Conservation (phyloP, 2,329 filamentous ascomycete genomes). For the Madurella fahalii region DNA sequence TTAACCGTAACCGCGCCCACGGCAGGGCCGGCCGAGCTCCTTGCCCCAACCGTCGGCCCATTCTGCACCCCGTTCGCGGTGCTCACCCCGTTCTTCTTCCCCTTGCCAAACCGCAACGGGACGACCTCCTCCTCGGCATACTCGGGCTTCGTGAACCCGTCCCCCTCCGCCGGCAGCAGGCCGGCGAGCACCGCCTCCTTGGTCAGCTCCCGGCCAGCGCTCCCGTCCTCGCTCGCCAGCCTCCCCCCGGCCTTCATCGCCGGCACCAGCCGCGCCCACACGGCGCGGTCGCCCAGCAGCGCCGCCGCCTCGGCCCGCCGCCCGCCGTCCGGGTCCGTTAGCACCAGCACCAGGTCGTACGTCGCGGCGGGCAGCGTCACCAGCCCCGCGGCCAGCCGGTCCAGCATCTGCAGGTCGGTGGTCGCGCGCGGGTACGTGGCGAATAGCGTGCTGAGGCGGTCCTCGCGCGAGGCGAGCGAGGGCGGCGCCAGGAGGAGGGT, state of each 20-base stretch:
- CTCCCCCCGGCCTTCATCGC: conserved; percentile 66
- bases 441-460: conserved; percentile 68
- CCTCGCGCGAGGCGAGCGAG: conserved; percentile 80
- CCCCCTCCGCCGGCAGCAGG: conserved; percentile 57
- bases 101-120: conserved; percentile 58
- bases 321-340: conserved; percentile 71
- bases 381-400: conserved; percentile 79
- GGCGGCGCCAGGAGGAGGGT: conserved; percentile 68
- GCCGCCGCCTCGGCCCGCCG: conserved; percentile 57
- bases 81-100: conserved; percentile 46
- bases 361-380: conserved; percentile 70
- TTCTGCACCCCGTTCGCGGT: conserved; percentile 20
- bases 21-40: neutral
- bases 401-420: conserved; percentile 96
- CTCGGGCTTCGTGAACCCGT: conserved; percentile 70
- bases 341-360: conserved; percentile 81
- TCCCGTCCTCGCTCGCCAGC: conserved; percentile 65
- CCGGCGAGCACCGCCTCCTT: conserved; percentile 84
- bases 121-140: conserved; percentile 51
- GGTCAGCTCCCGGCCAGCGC: conserved; percentile 44
- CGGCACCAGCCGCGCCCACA: conserved; percentile 65
- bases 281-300: conserved; percentile 56
- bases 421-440: conserved; percentile 61
- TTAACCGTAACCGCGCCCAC: neutral
- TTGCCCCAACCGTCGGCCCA: neutral